Base-by-base conservation (phyloP, 345 rosid species). In the Orychophragmus violaceus region DNA sequence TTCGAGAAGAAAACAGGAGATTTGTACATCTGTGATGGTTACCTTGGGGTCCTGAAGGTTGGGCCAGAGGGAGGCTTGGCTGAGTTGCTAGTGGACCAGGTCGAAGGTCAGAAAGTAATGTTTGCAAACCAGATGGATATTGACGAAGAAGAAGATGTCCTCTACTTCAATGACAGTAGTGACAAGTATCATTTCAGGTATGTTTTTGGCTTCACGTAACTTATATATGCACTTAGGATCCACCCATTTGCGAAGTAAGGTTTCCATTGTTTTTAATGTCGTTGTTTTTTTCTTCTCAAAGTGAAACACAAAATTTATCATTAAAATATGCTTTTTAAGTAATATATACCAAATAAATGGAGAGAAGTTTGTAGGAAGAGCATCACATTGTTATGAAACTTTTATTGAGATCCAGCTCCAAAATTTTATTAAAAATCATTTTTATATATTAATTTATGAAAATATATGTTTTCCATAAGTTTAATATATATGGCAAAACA, bases 21-120 rank as follows among this genome's bases (percentile, higher is more conserved):
- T 63, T 84, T 89, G 35, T 89, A 89, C 75, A 85, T 85, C 13
- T 87, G 89, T 1, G 96, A 89, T 80, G 89, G 87, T 6, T 89
- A 87, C 78, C 68, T 79, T 2, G 94, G 94, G 16, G 48, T 87
- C 45, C 39, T 74, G 46, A 87, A 77, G 9, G 91, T 87, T 14
- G 94, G 94, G 12, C 89, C 91, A 5, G 55, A 60, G 11, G 91
- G 89, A 14, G 91, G 96, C 7, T 60, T 81, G 41, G 91, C 96
- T n/a, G 44, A 39, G 44, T 39, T 39, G 17, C 17, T 39, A 39
- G 17, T 39, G 44, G 18, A 39, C 44, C 17, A 39, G 44, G 44
- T 18, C n/a, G 44, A 39, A 39, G 44, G 44, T 39, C 44, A 18
- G 8, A 39, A 39, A 39, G 44, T 39, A 39, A 14, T 39, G 17